A percentile compares a stretch with the other conserved stretches of the same genome.
Evolutionary conservation across 2,329 filamentous ascomycete genomes (phyloP).

Genomic region (Arthrinium phaeospermum): DNA sequence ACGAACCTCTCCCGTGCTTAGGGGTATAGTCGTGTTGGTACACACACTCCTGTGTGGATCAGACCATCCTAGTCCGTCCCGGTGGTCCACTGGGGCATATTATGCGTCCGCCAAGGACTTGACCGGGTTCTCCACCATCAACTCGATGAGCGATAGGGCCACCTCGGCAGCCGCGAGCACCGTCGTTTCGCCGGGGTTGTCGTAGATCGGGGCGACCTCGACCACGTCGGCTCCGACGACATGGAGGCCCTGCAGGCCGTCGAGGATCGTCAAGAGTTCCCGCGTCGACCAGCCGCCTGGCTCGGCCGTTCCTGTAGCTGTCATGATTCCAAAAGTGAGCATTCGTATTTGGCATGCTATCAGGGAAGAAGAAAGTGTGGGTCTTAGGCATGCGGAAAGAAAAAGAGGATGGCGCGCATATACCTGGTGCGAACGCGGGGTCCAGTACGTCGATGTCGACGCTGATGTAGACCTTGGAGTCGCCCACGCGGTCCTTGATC

Average conservation of each 20-base stretch:
- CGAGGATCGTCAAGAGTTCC: constrained; percentile 75
- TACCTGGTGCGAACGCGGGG: constrained; percentile 67
- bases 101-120: constrained; percentile 20
- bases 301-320: constrained; percentile 77
- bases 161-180: constrained; percentile 76
- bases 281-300: constrained; percentile 82
- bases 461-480: constrained; percentile 68
- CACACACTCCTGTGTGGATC: not conserved
- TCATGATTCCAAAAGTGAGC: constrained; percentile 5
- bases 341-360: not conserved
- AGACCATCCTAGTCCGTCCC: not conserved
- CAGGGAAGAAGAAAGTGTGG: not conserved
- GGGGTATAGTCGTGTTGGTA: not conserved
- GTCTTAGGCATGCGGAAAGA: too few relatives aligned
- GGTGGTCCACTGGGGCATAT: not conserved
- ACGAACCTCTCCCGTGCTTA: not conserved
- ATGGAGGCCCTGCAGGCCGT: constrained; percentile 73
- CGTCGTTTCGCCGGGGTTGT: constrained; percentile 75
- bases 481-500: constrained; percentile 63
- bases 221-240: constrained; percentile 81
- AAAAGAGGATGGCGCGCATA: not conserved
- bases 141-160: constrained; percentile 73
- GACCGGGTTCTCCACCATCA: constrained; percentile 55
- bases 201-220: constrained; percentile 79
- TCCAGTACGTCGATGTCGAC: constrained; percentile 85